Evolutionary conservation across 192 early-diverging fungal genomes (phyloP), one percentile per base, ranked within the genome.

Genomic region (Backusella tarrabulga): DNA sequence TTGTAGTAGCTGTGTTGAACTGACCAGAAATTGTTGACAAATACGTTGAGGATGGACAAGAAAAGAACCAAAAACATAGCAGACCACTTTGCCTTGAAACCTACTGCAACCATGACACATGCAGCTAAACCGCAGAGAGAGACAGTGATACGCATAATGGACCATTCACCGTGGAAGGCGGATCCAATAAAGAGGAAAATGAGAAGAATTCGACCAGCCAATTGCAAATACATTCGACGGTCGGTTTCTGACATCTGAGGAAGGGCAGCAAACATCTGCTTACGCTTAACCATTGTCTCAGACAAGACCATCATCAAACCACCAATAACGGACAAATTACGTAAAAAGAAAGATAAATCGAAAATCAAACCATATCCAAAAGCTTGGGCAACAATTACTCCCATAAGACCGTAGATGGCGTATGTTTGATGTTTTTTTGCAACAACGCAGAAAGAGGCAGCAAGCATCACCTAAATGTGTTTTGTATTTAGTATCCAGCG

Each of bases 1-100:
- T 94, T 93, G 3, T 91, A 90, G 67, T 94, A 93, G 63, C 85
- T 87, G 70, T 91, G 92, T 76, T 95, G 93, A 63, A 97, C 90
- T 95, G 92, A 89, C 97, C 97, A 98, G 89, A 94, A 99, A 89
- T 98, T 98, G 85, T 99, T 98, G 68, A 98, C 89, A 14, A 95
- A 79, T 50, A 99, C 88, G 83, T 99, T 98, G 81, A 91, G 92
- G 71, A 99, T 87, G 35, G 92, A 93, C 71, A 99, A 78, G 76
- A 99, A 92, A 34, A 95, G 83, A 52, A 98, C 93, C 50, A 99
- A 80, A 68, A 98, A 94, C 85, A 95, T 95, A 29, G 98, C 97
- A 21, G 96, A 96, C 89, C 90, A 95, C 87, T 96, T 97, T 44
- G 98, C 96, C 85, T 98, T 99, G 88, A 98, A 99, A 0, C 98